These are phyloP conservation scores for Elongisporangium undulatum DNA, from an alignment of 352 stramenopile genomes.

Conservation along the genomic window DNA sequence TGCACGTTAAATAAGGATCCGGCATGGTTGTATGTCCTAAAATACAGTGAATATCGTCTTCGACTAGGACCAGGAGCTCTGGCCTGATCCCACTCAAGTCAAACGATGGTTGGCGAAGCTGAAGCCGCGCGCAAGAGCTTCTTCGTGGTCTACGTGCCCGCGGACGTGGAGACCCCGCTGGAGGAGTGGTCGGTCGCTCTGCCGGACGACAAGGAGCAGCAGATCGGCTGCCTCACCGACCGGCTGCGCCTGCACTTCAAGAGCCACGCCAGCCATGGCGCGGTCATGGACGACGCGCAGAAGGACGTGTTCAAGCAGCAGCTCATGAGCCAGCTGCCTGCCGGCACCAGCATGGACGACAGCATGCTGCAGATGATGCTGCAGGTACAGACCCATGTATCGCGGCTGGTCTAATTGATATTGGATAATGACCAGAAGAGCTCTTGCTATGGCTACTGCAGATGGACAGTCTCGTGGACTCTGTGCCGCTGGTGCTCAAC, in stretches of 20 bases:
- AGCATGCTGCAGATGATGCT: conserved; percentile 86
- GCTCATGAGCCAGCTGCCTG: conserved; percentile 63
- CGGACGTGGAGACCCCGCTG: conserved; percentile 43
- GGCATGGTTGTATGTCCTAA: neutral
- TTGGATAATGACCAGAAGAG: neutral
- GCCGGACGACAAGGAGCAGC: conserved; percentile 68
- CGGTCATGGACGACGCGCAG: conserved; percentile 41
- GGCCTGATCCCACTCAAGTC: neutral
- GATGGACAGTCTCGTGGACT: conserved; percentile 88
- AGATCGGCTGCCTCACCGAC: conserved; percentile 82
- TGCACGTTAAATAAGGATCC: neutral
- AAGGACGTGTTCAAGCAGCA: conserved; percentile 82
- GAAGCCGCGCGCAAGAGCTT: conserved; percentile 52
- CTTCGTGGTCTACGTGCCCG: conserved; percentile 66
- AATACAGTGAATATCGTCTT: neutral
- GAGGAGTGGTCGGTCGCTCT: conserved; percentile 72
- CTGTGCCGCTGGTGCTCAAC: conserved; percentile 84
- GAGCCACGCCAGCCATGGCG: conserved; percentile 14
- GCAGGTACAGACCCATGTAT: conserved; percentile 22
- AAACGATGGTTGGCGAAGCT: conserved; percentile 50
- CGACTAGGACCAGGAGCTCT: too few species aligned
- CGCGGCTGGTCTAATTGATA: neutral
- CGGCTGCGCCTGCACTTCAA: conserved; percentile 78
- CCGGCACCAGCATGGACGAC: conserved; percentile 53
- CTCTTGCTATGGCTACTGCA: conserved; percentile 5